Percentiles rank a stretch among this genome's conserved stretches.
Evolutionary conservation across 305 asterid genomes (phyloP).

Genomic region (Monarda citriodora): DNA sequence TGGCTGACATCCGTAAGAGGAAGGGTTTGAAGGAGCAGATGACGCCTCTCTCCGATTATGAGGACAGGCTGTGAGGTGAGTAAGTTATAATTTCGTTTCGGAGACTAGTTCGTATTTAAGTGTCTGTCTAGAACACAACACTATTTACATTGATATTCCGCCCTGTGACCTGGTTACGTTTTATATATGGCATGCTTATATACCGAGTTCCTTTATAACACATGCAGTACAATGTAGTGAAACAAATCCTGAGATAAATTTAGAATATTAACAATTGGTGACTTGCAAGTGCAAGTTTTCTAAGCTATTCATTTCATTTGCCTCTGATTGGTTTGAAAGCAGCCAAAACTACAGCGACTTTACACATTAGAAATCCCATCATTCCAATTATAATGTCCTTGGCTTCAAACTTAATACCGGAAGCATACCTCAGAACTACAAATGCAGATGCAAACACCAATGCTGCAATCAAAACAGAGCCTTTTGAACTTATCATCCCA

Average conservation of each 20-base stretch:
- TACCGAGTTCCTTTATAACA: too few species aligned
- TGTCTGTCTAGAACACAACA: too few species aligned
- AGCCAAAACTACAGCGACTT: conserved; percentile 76
- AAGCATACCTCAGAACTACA: conserved; percentile 34
- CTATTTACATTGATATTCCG: too few species aligned
- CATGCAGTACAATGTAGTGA: too few species aligned
- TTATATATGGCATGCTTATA: too few species aligned
- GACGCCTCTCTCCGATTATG: neutral
- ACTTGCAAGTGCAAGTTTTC: too few species aligned
- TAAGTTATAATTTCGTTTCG: too few species aligned
- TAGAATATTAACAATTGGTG: too few species aligned
- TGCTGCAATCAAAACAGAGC: conserved; percentile 34
- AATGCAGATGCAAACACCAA: conserved; percentile 47
- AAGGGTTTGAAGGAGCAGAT: conserved; percentile 7
- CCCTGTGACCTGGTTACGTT: too few species aligned
- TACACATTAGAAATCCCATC: conserved; percentile 81
- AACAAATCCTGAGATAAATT: too few species aligned
- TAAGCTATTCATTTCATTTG: conserved; percentile 24
- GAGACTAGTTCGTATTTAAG: too few species aligned
- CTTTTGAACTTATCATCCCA: conserved; percentile 33
- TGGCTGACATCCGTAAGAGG: neutral
- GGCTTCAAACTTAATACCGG: conserved; percentile 40
- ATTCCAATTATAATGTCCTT: conserved; percentile 72
- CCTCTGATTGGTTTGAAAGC: conserved; percentile 66
- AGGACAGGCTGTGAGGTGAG: neutral